Base-by-base conservation (phyloP, 345 rosid species). In the Gossypium raimondii region DNA sequence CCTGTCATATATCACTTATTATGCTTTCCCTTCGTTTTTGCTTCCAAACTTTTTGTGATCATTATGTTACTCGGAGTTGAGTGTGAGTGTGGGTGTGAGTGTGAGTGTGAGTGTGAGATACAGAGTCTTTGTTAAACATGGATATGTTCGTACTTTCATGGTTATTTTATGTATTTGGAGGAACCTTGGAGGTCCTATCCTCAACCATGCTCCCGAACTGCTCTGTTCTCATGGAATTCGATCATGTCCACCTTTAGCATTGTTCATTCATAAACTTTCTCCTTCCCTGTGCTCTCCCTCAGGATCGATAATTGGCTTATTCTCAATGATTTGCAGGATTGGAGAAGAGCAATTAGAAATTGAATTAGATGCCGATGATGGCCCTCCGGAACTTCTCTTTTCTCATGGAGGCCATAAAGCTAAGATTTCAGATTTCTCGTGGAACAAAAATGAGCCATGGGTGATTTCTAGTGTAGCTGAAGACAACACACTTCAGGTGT, bases 381-480 rank as follows among this genome's bases (percentile, higher is more conserved):
- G 63, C 17, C 63, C 63, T 59, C 63, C 38, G 1, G 63, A 24
- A 34, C 63, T 59, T 24, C 63, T 59, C 25, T 59, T 24, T 11
- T 11, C 38, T 59, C 63, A 59, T 11, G 63, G 63, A 12, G 63
- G 63, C 38, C 63, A 59, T 24, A 59, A 59, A 59, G 63, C 38
- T 24, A 59, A 59, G 38, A 59, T 59, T 59, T 59, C 63, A 24
- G 38, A 59, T 24, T 59, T 59, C 38, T 59, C 63, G 20, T 59
- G 63, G 63, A 59, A 59, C 63, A 59, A 59, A 59, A 59, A 59
- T 10, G 63, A 59, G 63, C 63, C 63, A 11, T 59, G 63, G 63
- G 63, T 59, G 17, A 59, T 59, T 59, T 59, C 34, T 2, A 59
- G 38, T 59, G 63, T 59, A 59, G 63, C 63, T 2, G 38, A 59